Evolutionary conservation across 345 rosid species (phyloP).

Genomic region (Eucalyptus lansdowneana): DNA sequence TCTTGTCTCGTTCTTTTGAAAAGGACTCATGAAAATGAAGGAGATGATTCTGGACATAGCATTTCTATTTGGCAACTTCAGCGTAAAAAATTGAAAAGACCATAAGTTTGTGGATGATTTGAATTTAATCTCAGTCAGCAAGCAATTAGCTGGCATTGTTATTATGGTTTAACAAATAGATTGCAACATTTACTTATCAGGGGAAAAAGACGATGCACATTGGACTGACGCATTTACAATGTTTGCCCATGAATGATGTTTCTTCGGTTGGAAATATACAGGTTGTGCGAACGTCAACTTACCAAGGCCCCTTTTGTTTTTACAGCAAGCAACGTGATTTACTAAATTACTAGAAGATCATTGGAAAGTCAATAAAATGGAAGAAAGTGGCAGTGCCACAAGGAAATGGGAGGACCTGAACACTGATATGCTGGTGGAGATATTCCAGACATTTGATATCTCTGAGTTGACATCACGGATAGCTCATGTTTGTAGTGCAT

Average conservation of each 20-base stretch:
- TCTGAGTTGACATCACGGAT: slow-evolving; percentile 47
- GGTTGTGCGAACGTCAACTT: neutral
- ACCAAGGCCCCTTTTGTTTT: neutral
- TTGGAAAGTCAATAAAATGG: slow-evolving; percentile 8
- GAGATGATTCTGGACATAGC: neutral
- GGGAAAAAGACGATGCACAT: neutral
- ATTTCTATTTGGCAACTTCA: neutral
- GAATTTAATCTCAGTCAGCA: neutral
- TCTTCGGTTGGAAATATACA: neutral
- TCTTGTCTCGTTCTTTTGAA: neutral
- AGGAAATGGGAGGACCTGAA: slow-evolving; percentile 86
- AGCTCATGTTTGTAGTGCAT: slow-evolving; percentile 68
- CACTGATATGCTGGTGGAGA: slow-evolving; percentile 54
- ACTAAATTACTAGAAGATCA: neutral
- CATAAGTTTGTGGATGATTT: neutral
- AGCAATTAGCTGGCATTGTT: neutral
- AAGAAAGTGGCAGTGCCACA: slow-evolving; percentile 18
- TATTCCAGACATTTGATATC: slow-evolving; percentile 47
- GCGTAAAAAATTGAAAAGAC: neutral
- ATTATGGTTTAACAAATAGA: neutral
- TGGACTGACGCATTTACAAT: neutral
- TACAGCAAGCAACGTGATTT: neutral
- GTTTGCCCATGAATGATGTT: neutral
- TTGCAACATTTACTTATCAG: neutral
- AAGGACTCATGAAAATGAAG: neutral